Evolutionary conservation across 805 yeast genomes (phyloP), one percentile per base, ranked within the genome.

Genomic region (Wickerhamiella occidentalis): DNA sequence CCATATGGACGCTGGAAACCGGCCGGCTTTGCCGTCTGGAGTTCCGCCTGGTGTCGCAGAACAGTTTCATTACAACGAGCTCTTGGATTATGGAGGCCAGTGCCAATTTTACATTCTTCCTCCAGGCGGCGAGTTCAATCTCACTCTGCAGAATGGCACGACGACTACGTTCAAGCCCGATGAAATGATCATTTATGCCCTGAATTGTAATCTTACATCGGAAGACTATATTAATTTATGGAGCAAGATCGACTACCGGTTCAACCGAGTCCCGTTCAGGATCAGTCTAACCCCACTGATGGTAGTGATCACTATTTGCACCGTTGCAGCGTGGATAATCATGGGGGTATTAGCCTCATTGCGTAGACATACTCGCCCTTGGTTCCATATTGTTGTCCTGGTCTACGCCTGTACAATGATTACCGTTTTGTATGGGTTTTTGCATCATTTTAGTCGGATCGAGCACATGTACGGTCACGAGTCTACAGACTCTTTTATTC

Each of bases 401-500:
- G 18, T 19, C 8, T 36, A 36, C n/a, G 28, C 21, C 6, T 21
- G 37, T 13, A 17, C 15, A 3, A 4, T 45, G 15, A 15, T 45
- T 13, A 18, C 12, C 23, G 15, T 23, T 22, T 2, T 28, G 18
- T 45, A 18, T 15, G 26, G 18, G 13, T 13, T 11, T 11, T 18
- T 45, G 28, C 48, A 45, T 35, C 3, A 18, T 6, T 36, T 36
- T 11, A 37, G 42, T 33, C 9, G 43, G 4, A 5, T 15, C 3
- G 42, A 36, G 37, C 48, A 45, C 37, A 45, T 36, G 17, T 12
- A 19, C n/a, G 48, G 48, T 3, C 37, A 30, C 17, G 48, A 45
- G 21, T 23, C 36, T 13, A 37, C 36, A 3, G 48, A 45, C 33
- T 12, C 43, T 2, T 45, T 26, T 19, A n/a, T 37, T 21, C 25